Evolutionary conservation across 2,329 filamentous ascomycete genomes (phyloP).

Genomic region (Trichothecium sympodiale): DNA sequence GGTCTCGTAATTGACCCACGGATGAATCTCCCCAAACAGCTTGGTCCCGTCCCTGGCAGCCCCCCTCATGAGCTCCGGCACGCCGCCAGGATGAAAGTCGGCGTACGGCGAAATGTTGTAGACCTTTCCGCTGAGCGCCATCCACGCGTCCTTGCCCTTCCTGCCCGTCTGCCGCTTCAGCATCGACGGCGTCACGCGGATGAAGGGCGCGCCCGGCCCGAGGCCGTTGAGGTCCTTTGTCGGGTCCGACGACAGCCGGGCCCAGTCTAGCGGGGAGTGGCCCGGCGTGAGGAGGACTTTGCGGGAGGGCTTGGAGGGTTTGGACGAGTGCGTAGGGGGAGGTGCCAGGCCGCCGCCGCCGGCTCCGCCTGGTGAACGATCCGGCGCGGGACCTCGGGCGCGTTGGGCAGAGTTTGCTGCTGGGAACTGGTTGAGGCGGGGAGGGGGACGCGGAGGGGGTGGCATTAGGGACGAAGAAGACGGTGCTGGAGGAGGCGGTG

Average conservation of each 20-base stretch:
- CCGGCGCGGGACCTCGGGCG: conserved; percentile 29
- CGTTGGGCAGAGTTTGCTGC: conserved; percentile 41
- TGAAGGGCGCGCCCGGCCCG: conserved; percentile 37
- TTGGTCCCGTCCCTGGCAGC: conserved; percentile 52
- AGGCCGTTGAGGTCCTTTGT: conserved; percentile 57
- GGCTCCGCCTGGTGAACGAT: conserved; percentile 22
- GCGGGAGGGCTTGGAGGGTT: conserved; percentile 45
- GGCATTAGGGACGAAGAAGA: conserved; percentile 7
- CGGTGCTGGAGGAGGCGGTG: conserved; percentile 8
- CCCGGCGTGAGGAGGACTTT: conserved; percentile 80
- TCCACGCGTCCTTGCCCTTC: conserved; percentile 83
- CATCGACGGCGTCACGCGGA: conserved; percentile 73
- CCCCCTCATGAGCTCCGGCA: conserved; percentile 56
- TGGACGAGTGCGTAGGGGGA: conserved; percentile 41
- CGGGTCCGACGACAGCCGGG: conserved; percentile 53
- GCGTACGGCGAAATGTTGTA: conserved; percentile 91
- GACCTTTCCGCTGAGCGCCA: conserved; percentile 75
- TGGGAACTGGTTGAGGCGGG: conserved; percentile 31
- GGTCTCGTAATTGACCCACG: conserved; percentile 63
- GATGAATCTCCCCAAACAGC: conserved; percentile 56
- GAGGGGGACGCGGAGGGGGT: conserved; percentile 14
- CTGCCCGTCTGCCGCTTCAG: conserved; percentile 71
- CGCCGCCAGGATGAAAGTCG: conserved; percentile 82
- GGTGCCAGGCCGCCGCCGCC: conserved; percentile 33
- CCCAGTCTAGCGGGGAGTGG: conserved; percentile 94